A percentile compares a stretch with the other conserved stretches of the same genome.
Evolutionary conservation across 306 rosid genomes (phyloP).

Genomic region (Prunus campanulata): DNA sequence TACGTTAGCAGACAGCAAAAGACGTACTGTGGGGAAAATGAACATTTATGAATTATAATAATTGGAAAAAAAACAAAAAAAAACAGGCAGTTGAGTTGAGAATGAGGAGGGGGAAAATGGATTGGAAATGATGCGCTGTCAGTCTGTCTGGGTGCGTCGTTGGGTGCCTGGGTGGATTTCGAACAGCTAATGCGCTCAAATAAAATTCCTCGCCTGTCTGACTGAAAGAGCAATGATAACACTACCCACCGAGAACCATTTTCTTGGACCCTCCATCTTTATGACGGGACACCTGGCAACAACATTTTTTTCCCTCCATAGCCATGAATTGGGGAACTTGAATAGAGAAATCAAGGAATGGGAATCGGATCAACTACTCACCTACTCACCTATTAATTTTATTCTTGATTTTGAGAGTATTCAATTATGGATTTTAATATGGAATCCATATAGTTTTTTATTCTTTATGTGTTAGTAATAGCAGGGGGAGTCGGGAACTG

Average conservation of each 20-base stretch:
- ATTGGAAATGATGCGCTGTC: background rate
- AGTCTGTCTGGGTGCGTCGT: background rate
- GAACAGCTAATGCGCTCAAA: background rate
- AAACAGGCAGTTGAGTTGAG: background rate
- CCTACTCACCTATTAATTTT: too few species aligned
- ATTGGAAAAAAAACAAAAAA: background rate
- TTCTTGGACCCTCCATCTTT: background rate
- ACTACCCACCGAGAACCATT: background rate
- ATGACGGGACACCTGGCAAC: too few species aligned
- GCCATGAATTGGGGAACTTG: too few species aligned
- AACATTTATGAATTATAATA: background rate
- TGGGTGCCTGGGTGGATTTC: background rate
- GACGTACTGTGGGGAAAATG: background rate
- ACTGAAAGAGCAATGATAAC: background rate
- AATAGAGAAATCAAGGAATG: too few species aligned
- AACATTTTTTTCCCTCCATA: too few species aligned
- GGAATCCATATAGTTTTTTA: too few species aligned
- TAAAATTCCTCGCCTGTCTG: background rate
- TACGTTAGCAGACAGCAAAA: background rate
- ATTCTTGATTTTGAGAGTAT: too few species aligned
- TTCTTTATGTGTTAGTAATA: too few species aligned
- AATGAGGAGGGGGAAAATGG: background rate
- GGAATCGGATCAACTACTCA: too few species aligned
- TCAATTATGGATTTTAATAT: too few species aligned
- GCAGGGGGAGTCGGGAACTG: rapidly evolving